Conservation (phyloP, 73 alveolate genomes). For the Paramecium sonneborni region DNA sequence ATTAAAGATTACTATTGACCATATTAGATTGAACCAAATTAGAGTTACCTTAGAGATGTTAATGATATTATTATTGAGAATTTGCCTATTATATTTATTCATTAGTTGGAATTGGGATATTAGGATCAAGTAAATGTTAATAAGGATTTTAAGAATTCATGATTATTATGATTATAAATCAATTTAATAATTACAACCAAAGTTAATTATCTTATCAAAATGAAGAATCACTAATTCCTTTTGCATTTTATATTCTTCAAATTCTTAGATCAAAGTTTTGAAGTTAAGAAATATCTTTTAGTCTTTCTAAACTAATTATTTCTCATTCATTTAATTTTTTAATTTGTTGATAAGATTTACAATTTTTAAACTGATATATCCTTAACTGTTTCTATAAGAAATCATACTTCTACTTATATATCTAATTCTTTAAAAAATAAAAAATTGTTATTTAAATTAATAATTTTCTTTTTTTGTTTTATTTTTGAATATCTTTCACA, state of each 20-base stretch:
- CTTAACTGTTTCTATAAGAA: not conserved
- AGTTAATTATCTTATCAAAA: too few species aligned
- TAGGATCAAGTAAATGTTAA: not conserved
- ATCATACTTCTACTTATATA: not conserved
- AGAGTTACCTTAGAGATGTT: not conserved
- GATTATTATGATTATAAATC: not conserved
- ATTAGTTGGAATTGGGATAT: not conserved
- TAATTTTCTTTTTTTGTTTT: not conserved
- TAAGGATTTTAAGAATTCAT: constrained; percentile 13
- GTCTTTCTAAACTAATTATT: not conserved
- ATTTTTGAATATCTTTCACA: constrained; percentile 29
- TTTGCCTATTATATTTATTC: not conserved
- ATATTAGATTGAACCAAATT: not conserved
- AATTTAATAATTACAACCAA: constrained; percentile 14
- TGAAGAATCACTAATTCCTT: too few species aligned
- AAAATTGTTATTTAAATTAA: not conserved
- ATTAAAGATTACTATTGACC: not conserved
- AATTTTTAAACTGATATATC: too few species aligned
- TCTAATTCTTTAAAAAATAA: not conserved
- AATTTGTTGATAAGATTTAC: too few species aligned
- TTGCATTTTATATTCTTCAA: too few species aligned
- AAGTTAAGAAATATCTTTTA: not conserved
- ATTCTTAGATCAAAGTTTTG: not conserved
- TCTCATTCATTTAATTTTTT: constrained; percentile 1
- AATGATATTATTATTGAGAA: not conserved